Percentiles rank a stretch among this genome's conserved stretches.
These are phyloP conservation scores for Hygrophoropsis aurantiaca DNA, from an alignment of 768 basidiomycete genomes.

Conservation along the genomic window DNA sequence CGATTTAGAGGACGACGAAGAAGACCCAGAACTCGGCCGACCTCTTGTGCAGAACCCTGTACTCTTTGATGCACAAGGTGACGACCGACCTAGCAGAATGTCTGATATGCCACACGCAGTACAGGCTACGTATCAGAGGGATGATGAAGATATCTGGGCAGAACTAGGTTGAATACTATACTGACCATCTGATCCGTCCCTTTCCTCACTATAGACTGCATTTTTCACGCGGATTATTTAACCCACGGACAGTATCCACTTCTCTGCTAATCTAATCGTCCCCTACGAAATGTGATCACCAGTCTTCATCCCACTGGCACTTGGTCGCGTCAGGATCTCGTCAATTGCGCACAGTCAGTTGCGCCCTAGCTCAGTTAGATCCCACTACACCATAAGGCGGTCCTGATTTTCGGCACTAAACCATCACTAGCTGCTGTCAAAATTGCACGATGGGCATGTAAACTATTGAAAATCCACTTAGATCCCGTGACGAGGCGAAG, in stretches of 20 bases:
- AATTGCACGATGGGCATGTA: too few relatives aligned
- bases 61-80: conserved; percentile 60
- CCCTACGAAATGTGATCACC: neutral
- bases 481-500: conserved; percentile 1
- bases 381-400: too few relatives aligned
- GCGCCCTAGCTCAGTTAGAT: too few relatives aligned
- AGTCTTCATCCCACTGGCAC: too few relatives aligned
- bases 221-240: neutral
- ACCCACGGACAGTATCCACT: too few relatives aligned
- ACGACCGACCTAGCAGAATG: conserved; percentile 27
- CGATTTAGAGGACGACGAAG: conserved; percentile 67
- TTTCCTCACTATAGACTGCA: neutral
- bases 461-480: neutral
- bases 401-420: too few relatives aligned
- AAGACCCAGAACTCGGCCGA: conserved; percentile 49
- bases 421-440: too few relatives aligned
- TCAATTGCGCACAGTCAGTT: too few relatives aligned
- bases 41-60: conserved; percentile 61
- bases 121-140: conserved; percentile 54
- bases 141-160: conserved; percentile 73
- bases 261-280: too few relatives aligned
- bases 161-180: conserved; percentile 45
- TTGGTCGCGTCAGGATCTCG: too few relatives aligned
- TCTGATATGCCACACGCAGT: conserved; percentile 63
- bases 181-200: neutral